Conservation (phyloP, 1,284 basidiomycete species). For the Sporisorium exsertum region DNA sequence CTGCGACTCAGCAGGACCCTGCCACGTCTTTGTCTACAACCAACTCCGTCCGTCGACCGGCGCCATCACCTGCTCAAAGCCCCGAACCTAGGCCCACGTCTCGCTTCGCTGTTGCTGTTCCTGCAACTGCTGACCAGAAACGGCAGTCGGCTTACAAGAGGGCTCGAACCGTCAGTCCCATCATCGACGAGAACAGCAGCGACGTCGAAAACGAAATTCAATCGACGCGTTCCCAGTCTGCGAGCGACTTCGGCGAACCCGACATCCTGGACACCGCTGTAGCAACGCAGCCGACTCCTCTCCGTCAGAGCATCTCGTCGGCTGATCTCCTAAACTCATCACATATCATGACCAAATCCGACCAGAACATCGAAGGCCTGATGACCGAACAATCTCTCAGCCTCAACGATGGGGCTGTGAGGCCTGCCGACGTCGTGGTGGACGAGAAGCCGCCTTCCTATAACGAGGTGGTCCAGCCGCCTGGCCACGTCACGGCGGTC, state of each 20-base stretch:
- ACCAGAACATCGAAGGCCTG: conserved; percentile 48
- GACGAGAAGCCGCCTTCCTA: conserved; percentile 41
- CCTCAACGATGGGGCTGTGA: conserved; percentile 31
- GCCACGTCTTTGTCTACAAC: conserved; percentile 4
- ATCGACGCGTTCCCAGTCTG: conserved; percentile 32
- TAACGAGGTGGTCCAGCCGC: conserved; percentile 15
- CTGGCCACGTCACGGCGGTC: not conserved
- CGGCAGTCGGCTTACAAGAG: conserved; percentile 34
- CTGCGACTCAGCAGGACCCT: not conserved
- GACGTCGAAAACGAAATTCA: conserved; percentile 37
- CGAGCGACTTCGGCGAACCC: conserved; percentile 39
- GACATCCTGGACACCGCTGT: conserved; percentile 12
- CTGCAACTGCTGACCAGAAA: conserved; percentile 10
- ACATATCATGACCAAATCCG: conserved; percentile 24
- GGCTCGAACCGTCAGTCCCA: conserved; percentile 45
- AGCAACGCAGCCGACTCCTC: conserved; percentile 31
- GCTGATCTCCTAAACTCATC: conserved; percentile 14
- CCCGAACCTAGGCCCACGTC: conserved; percentile 25
- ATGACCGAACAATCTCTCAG: conserved; percentile 49
- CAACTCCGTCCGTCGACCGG: conserved; percentile 20
- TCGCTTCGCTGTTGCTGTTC: conserved; percentile 16
- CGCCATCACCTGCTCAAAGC: conserved; percentile 31
- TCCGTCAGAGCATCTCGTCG: conserved; percentile 42
- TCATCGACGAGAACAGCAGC: conserved; percentile 55
- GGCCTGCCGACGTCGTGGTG: not conserved